phyloP scores from a whole-genome alignment of 768 basidiomycete species.

The Serendipita sp. region DNA sequence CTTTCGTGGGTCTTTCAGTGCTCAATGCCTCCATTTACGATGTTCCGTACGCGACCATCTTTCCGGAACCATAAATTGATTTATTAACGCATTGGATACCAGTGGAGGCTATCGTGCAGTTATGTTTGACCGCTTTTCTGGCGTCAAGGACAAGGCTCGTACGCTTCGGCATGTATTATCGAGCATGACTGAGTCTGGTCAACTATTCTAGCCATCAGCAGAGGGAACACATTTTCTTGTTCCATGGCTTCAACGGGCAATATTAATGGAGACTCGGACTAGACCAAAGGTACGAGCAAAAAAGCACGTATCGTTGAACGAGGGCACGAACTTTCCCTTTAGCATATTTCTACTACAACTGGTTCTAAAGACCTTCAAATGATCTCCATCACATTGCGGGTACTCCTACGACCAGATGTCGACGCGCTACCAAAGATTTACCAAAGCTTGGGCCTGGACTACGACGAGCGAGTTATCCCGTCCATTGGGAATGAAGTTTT shows the following conservation, averaged over 20 bases:
- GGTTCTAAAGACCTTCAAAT: constrained; percentile 96
- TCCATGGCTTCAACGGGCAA: constrained; percentile 90
- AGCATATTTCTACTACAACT: constrained; percentile 62
- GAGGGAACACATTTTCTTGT: constrained; percentile 96
- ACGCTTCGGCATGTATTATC: background rate
- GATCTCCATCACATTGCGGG: constrained; percentile 92
- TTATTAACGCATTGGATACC: background rate
- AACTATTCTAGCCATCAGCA: constrained; percentile 45
- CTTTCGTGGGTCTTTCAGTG: constrained; percentile 28
- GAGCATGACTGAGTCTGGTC: constrained; percentile 6
- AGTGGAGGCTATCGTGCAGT: constrained; percentile 76
- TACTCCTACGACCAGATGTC: constrained; percentile 84
- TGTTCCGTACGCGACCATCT: constrained; percentile 23
- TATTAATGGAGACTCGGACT: constrained; percentile 93
- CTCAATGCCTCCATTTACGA: constrained; percentile 40
- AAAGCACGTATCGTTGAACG: too few relatives aligned
- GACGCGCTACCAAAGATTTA: constrained; percentile 83
- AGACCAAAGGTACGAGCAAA: constrained; percentile 63
- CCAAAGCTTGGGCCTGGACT: constrained; percentile 85
- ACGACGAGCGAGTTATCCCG: constrained; percentile 93
- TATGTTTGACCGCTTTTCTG: constrained; percentile 95
- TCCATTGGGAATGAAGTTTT: constrained; percentile 97
- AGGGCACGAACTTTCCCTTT: background rate
- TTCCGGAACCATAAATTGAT: background rate
- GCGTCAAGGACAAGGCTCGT: constrained; percentile 63